Conservation (phyloP, 371 early-diverging fungal species). For the Syncephalis fuscata region DNA sequence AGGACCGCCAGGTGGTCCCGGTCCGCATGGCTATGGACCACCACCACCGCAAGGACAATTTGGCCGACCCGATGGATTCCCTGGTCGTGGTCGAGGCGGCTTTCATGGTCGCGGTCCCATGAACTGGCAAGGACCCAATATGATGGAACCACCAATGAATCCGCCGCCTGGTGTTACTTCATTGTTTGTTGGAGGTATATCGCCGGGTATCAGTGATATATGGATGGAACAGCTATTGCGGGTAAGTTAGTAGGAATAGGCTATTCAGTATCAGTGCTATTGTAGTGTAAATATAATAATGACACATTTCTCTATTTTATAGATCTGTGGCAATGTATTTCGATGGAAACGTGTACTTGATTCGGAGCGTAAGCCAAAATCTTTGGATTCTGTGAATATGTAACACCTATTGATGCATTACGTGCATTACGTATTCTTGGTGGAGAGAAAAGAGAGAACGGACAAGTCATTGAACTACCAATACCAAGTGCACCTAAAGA, state of each 20-base stretch:
- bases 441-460: conserved; percentile 32
- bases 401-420: conserved; percentile 43
- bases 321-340: conserved; percentile 41
- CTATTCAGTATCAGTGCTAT: background rate
- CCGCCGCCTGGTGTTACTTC: conserved; percentile 42
- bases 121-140: too few relatives aligned
- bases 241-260: too few relatives aligned
- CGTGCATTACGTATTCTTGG: conserved; percentile 53
- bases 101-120: background rate
- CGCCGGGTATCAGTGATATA: conserved; percentile 45
- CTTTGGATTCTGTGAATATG: conserved; percentile 68
- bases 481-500: conserved; percentile 31
- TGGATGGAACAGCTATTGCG: conserved; percentile 51
- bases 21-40: conserved; percentile 2
- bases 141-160: conserved; percentile 1
- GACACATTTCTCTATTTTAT: background rate
- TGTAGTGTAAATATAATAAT: background rate
- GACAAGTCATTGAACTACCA: conserved; percentile 23
- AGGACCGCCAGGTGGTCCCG: background rate
- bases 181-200: conserved; percentile 59
- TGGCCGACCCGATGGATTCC: background rate
- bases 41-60: conserved; percentile 1
- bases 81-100: background rate
- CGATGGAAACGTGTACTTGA: conserved; percentile 64
- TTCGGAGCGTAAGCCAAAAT: conserved; percentile 44